Evolutionary conservation across 805 yeast genomes (phyloP).

Genomic region (Candida sakaeoensis): DNA sequence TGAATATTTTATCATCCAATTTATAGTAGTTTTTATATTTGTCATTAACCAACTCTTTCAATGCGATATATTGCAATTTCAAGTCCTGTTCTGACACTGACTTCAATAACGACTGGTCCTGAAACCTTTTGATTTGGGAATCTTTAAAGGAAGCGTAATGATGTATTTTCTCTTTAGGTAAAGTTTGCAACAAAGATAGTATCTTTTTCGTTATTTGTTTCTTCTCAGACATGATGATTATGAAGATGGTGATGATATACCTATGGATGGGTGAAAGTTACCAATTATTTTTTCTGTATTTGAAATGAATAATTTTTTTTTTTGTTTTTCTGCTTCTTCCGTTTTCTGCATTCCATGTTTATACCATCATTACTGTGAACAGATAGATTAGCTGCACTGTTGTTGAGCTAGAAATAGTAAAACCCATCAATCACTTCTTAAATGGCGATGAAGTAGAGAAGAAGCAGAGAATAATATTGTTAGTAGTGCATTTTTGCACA

Average conservation of each 20-base stretch:
- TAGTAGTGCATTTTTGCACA: too few species aligned
- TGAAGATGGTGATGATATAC: slow-evolving; percentile 3
- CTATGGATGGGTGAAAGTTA: background rate
- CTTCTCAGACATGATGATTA: slow-evolving; percentile 28
- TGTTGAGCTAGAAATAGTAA: too few species aligned
- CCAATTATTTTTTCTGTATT: background rate
- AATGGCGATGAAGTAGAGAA: too few species aligned
- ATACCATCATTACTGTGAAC: too few species aligned
- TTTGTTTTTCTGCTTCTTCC: too few species aligned
- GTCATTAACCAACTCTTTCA: slow-evolving; percentile 54
- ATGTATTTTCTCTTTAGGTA: slow-evolving; percentile 67
- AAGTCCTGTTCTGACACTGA: slow-evolving; percentile 46
- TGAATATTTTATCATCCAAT: slow-evolving; percentile 60
- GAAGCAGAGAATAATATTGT: too few species aligned
- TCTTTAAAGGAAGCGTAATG: slow-evolving; percentile 71
- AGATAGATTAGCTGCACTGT: too few species aligned
- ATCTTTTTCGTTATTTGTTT: slow-evolving; percentile 53
- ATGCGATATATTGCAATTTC: slow-evolving; percentile 56
- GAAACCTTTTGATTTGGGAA: slow-evolving; percentile 47
- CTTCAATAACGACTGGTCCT: slow-evolving; percentile 36
- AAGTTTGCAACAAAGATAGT: slow-evolving; percentile 52
- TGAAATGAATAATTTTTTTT: too few species aligned
- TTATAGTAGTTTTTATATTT: slow-evolving; percentile 62
- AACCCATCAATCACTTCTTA: too few species aligned
- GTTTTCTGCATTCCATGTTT: too few species aligned